These are phyloP conservation scores for Colletotrichum australisinense DNA, from an alignment of 2,329 filamentous ascomycete genomes.

Conservation along the genomic window DNA sequence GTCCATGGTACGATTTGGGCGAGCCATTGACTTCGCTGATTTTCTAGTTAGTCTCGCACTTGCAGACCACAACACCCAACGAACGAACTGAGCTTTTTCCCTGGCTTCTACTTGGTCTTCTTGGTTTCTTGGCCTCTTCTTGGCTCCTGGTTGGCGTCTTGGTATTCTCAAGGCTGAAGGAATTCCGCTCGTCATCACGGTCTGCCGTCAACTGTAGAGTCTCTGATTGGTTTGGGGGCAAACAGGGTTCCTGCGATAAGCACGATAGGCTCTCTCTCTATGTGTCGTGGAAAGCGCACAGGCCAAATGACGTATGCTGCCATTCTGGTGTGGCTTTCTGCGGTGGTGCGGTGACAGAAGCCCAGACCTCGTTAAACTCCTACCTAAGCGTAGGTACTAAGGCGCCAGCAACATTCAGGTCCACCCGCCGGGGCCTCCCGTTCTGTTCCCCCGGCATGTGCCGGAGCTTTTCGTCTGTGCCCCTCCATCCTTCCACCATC, in stretches of 20 bases:
- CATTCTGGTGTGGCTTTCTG: neutral
- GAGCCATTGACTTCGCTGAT: too few relatives aligned
- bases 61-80: too few relatives aligned
- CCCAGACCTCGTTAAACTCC: neutral
- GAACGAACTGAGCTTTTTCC: too few relatives aligned
- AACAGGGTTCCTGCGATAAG: neutral
- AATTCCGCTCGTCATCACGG: neutral
- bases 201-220: neutral
- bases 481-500: neutral
- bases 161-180: neutral
- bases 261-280: neutral
- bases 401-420: neutral
- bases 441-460: slow-evolving; percentile 8
- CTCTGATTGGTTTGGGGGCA: slow-evolving; percentile 10
- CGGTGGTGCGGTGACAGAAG: slow-evolving; percentile 6
- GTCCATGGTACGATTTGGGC: neutral
- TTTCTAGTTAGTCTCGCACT: too few relatives aligned
- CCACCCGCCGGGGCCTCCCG: slow-evolving; percentile 18
- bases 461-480: slow-evolving; percentile 5
- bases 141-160: slow-evolving; percentile 3
- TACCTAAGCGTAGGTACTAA: neutral
- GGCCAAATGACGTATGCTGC: neutral
- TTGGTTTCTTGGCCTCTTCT: slow-evolving; percentile 24
- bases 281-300: neutral
- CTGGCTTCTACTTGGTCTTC: neutral